Percentiles rank a stretch among this genome's conserved stretches.
Evolutionary conservation across 2,329 filamentous ascomycete genomes (phyloP).

Genomic region (Cylindrodendrum hubeiense): DNA sequence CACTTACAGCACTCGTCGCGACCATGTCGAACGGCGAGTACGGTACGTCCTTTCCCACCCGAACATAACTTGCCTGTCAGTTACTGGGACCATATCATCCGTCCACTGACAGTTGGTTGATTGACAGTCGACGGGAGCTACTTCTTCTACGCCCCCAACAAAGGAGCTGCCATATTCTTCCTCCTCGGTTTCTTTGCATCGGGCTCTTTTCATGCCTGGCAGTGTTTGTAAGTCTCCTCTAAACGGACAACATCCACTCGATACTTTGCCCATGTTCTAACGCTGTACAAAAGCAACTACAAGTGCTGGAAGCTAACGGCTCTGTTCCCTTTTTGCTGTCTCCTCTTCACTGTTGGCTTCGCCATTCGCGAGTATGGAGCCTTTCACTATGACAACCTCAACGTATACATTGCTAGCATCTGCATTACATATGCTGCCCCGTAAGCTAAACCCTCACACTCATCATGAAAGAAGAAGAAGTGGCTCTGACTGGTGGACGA

Average conservation of each 20-base stretch:
- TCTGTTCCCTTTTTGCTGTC: slow-evolving; percentile 65
- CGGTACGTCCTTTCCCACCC: slow-evolving; percentile 38
- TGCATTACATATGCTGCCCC: slow-evolving; percentile 52
- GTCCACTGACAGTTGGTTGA: neutral
- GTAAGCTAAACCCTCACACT: slow-evolving; percentile 35
- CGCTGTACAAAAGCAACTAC: slow-evolving; percentile 57
- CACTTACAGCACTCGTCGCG: neutral
- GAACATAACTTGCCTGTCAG: neutral
- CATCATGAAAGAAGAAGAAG: neutral
- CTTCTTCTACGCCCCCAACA: slow-evolving; percentile 62
- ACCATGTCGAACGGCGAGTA: slow-evolving; percentile 48
- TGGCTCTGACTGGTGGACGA: neutral
- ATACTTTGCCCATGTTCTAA: neutral
- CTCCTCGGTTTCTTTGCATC: slow-evolving; percentile 55
- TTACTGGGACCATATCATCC: neutral
- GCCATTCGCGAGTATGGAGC: slow-evolving; percentile 53
- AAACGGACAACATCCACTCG: neutral
- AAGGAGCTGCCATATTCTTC: slow-evolving; percentile 62
- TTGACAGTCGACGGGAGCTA: slow-evolving; percentile 55
- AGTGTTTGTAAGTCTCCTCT: slow-evolving; percentile 57
- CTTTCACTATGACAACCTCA: slow-evolving; percentile 48
- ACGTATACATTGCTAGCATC: slow-evolving; percentile 49
- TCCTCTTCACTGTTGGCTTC: slow-evolving; percentile 69
- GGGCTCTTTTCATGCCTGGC: slow-evolving; percentile 55
- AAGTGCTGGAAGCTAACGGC: slow-evolving; percentile 68